Evolutionary conservation across 2,329 filamentous ascomycete species (phyloP).

Genomic region (Davidsoniella virescens): DNA sequence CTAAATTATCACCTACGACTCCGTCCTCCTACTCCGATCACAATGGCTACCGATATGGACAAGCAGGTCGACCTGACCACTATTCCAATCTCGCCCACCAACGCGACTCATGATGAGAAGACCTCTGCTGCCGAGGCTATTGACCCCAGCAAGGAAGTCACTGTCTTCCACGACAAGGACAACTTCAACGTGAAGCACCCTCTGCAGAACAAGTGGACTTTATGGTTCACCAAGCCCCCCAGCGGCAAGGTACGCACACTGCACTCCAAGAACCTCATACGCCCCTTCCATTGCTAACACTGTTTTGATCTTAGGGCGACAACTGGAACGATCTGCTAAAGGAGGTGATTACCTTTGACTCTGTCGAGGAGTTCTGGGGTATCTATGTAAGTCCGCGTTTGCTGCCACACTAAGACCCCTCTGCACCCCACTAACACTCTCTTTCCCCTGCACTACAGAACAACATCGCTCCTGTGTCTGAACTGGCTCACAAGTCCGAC

Average conservation of each 20-base stretch:
- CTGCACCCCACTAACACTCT: neutral
- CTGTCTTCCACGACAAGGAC: constrained; percentile 93
- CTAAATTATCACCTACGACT: constrained; percentile 8
- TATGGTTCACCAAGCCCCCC: constrained; percentile 98
- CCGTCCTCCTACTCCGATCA: constrained; percentile 12
- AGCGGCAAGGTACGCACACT: constrained; percentile 62
- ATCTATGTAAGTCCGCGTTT: constrained; percentile 61
- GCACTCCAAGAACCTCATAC: neutral
- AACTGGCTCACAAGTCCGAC: constrained; percentile 92
- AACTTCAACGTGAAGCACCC: constrained; percentile 99
- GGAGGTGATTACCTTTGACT: constrained; percentile 97
- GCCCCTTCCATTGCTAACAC: neutral
- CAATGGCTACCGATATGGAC: constrained; percentile 26
- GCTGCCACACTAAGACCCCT: neutral
- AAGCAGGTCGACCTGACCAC: constrained; percentile 51
- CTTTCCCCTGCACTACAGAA: constrained; percentile 45
- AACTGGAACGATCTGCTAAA: constrained; percentile 98
- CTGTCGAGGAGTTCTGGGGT: constrained; percentile 98
- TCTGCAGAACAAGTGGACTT: constrained; percentile 90
- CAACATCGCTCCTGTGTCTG: constrained; percentile 92
- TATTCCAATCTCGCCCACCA: constrained; percentile 49
- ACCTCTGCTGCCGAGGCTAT: constrained; percentile 20
- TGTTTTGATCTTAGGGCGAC: constrained; percentile 48
- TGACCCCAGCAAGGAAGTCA: constrained; percentile 50
- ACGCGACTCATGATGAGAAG: constrained; percentile 30